A percentile compares a stretch with the other conserved stretches of the same genome.
Evolutionary conservation across 306 rosid genomes (phyloP).

Genomic region (Crotalaria pallida): DNA sequence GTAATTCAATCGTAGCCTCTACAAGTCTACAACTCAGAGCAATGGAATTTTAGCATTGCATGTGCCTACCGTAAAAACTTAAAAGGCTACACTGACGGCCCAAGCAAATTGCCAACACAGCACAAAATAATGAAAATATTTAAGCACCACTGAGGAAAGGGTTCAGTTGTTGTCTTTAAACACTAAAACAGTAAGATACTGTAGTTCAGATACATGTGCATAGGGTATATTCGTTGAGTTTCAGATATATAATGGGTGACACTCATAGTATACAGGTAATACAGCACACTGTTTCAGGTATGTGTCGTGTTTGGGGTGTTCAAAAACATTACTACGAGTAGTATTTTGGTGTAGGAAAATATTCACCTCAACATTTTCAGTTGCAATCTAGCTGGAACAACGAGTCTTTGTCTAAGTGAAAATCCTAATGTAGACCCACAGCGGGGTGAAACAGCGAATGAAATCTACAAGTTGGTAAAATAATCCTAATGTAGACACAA

Average conservation of each 20-base stretch:
- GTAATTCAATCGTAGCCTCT: background rate
- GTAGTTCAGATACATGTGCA: too few species aligned
- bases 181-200: too few species aligned
- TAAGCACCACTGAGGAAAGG: background rate
- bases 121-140: background rate
- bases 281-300: too few species aligned
- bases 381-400: conserved; percentile 35
- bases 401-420: background rate
- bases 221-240: too few species aligned
- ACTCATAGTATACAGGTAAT: too few species aligned
- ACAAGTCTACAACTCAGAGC: background rate
- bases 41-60: conserved; percentile 13
- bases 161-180: too few species aligned
- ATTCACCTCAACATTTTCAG: background rate
- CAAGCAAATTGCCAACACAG: background rate
- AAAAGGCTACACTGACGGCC: conserved; percentile 8
- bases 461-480: background rate
- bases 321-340: too few species aligned
- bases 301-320: too few species aligned
- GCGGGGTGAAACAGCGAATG: background rate
- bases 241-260: too few species aligned
- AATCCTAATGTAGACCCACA: background rate
- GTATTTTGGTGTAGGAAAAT: background rate
- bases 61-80: conserved; percentile 15
- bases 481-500: background rate